Evolutionary conservation across 139 green algal genomes (phyloP), one percentile per base, ranked within the genome.

Genomic region (Chlamydomonas eustigma): DNA sequence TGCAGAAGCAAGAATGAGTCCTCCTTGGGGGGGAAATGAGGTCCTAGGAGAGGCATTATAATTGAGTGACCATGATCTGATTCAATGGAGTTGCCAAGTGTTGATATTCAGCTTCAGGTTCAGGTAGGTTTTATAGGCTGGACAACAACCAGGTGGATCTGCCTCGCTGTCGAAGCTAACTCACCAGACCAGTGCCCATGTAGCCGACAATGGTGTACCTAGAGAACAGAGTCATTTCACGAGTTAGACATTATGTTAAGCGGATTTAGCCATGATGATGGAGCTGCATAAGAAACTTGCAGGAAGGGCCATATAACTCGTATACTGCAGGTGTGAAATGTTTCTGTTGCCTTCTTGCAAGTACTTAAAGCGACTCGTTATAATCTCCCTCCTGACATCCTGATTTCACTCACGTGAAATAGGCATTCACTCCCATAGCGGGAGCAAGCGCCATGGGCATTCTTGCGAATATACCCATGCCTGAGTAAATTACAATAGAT

Each of bases 391-490:
- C n/a, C n/a, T n/a, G n/a, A n/a, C n/a, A n/a, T n/a, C n/a, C n/a
- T n/a, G n/a, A n/a, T n/a, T n/a, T n/a, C n/a, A n/a, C n/a, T n/a
- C n/a, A n/a, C 8, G 87, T 79, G 76, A 94, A 95, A 78, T 89
- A 95, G 3, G 89, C 90, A 65, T 94, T 94, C 44, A 91, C 81
- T 52, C 90, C 89, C 90, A 94, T 94, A 68, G 88, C 88, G 0
- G 91, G 90, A 0, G 90, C 44, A 12, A 58, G 12, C 12, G 44
- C 44, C 44, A 58, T 58, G 12, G 44, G 18, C 44, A 58, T 58
- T 58, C 44, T 58, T 58, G 44, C 44, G 12, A 58, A 18, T 18
- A 58, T 12, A 18, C 12, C 44, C 44, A 58, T 58, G 12, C 44
- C 44, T 58, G 44, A n/a, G n/a, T n/a, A n/a, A n/a, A n/a, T n/a